phyloP scores from a whole-genome alignment of 179 eudicot genomes.

The Patellifolia procumbens region DNA sequence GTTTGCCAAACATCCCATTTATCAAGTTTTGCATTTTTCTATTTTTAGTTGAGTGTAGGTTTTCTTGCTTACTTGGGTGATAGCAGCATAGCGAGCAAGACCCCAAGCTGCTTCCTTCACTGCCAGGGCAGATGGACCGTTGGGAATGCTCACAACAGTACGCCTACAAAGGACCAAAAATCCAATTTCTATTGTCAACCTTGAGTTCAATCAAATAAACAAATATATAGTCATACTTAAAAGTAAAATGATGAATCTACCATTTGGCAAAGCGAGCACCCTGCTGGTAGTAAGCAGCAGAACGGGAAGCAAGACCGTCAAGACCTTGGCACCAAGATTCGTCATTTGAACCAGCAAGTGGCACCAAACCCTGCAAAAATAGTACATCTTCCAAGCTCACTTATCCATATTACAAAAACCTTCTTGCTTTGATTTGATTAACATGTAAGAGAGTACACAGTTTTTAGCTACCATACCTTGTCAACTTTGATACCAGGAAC shows the following conservation, averaged over 20 bases:
- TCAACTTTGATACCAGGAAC: slow-evolving; percentile 94
- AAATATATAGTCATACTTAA: neutral
- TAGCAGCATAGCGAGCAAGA: slow-evolving; percentile 91
- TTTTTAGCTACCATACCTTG: slow-evolving; percentile 54
- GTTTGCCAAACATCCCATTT: no score
- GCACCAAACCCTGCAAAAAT: slow-evolving; percentile 78
- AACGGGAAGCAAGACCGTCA: slow-evolving; percentile 91
- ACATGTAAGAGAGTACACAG: neutral
- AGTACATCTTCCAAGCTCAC: slow-evolving; percentile 22
- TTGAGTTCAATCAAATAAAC: neutral
- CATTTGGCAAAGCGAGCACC: slow-evolving; percentile 99
- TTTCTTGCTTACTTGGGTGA: slow-evolving; percentile 59
- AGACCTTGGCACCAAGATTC: slow-evolving; percentile 99
- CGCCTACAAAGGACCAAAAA: slow-evolving; percentile 49
- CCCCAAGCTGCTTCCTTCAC: slow-evolving; percentile 98
- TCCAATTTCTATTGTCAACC: slow-evolving; percentile 1
- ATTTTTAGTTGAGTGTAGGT: neutral
- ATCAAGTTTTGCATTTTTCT: neutral
- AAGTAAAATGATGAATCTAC: slow-evolving; percentile 35
- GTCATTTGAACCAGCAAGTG: slow-evolving; percentile 76
- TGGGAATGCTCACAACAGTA: slow-evolving; percentile 97
- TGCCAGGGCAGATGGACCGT: slow-evolving; percentile 94
- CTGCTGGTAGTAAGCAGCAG: slow-evolving; percentile 91
- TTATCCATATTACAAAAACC: slow-evolving; percentile 3
- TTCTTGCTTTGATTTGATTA: neutral